These are phyloP conservation scores for Colletotrichum gigasporum DNA, from an alignment of 2,329 filamentous ascomycete species.

Conservation along the genomic window DNA sequence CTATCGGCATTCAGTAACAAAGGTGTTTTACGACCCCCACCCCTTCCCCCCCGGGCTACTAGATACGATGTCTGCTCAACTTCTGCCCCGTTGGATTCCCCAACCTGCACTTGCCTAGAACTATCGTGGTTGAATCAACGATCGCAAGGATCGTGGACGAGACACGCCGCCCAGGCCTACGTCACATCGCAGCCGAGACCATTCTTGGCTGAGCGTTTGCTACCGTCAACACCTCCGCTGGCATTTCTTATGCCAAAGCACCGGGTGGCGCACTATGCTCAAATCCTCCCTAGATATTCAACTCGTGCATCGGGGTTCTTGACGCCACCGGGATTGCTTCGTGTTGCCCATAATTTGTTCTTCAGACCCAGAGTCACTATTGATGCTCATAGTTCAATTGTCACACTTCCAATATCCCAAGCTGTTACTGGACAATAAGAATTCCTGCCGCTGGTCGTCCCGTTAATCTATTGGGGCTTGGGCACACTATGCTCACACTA, in stretches of 20 bases:
- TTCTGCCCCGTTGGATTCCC: too few relatives aligned
- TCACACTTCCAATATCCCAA: slow-evolving; percentile 68
- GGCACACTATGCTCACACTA: too few relatives aligned
- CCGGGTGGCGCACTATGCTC: slow-evolving; percentile 74
- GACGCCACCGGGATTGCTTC: slow-evolving; percentile 66
- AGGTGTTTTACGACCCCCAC: background rate
- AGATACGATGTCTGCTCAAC: background rate
- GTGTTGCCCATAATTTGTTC: slow-evolving; percentile 78
- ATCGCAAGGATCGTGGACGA: background rate
- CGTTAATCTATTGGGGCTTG: too few relatives aligned
- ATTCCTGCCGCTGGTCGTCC: slow-evolving; percentile 71
- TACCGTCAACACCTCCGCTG: slow-evolving; percentile 74
- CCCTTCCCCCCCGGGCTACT: too few relatives aligned
- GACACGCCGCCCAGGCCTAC: slow-evolving; percentile 48
- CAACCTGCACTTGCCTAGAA: background rate
- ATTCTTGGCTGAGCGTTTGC: slow-evolving; percentile 57
- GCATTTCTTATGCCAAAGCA: slow-evolving; percentile 79
- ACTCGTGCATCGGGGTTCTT: slow-evolving; percentile 65
- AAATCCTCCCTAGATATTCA: slow-evolving; percentile 72
- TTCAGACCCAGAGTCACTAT: slow-evolving; percentile 57
- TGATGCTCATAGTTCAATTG: slow-evolving; percentile 57
- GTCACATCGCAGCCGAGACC: slow-evolving; percentile 66
- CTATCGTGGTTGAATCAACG: background rate
- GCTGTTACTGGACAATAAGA: slow-evolving; percentile 67
- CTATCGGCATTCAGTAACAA: background rate